Evolutionary conservation across 805 yeast species (phyloP), one percentile per base, ranked within the genome.

Genomic region (Yarrowia sp.): DNA sequence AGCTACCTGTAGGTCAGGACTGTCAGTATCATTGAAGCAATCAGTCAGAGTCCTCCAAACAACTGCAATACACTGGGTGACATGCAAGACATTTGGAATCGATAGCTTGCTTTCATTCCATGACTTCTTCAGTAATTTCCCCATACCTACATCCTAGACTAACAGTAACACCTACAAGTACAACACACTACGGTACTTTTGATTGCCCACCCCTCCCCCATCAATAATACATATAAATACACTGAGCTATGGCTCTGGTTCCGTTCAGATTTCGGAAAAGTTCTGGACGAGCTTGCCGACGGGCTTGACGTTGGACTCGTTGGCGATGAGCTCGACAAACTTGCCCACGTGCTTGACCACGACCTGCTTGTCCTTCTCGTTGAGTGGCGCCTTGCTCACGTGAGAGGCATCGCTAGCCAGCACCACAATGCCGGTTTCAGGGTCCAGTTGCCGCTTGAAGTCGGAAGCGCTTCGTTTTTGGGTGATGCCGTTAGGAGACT

Each of bases 381-480:
- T 58, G 30, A 58, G 50, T 3, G 30, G 33, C 33, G 42, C 15
- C 64, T 42, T 30, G 33, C 14, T 43, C 10, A 58, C 64, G 19
- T 33, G 50, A 30, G 50, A 43, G 6, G 40, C 49, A 24, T 58
- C 50, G 33, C 64, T 58, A 3, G 40, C 50, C 5, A 58, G 40
- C 43, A 43, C 61, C 34, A 55, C 61, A 7, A 40, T 10, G 10
- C 61, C 50, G 14, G 50, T 34, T 17, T 58, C 64, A 3, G 64
- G 64, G 20, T 58, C 50, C 50, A 58, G 33, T 17, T 58, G 64
- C 12, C 64, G 64, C 39, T 58, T 58, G 50, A 58, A 58, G 50
- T 58, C 64, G n/a, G 64, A 58, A 3, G 64, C 64, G 10, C 64
- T 58, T 58, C 64, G 49, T 58, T 58, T 58, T 15, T 42, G 64